A percentile compares a stretch with the other conserved stretches of the same genome.
Evolutionary conservation across 2,329 filamentous ascomycete species (phyloP).

Genomic region (Gyromitra esculenta): DNA sequence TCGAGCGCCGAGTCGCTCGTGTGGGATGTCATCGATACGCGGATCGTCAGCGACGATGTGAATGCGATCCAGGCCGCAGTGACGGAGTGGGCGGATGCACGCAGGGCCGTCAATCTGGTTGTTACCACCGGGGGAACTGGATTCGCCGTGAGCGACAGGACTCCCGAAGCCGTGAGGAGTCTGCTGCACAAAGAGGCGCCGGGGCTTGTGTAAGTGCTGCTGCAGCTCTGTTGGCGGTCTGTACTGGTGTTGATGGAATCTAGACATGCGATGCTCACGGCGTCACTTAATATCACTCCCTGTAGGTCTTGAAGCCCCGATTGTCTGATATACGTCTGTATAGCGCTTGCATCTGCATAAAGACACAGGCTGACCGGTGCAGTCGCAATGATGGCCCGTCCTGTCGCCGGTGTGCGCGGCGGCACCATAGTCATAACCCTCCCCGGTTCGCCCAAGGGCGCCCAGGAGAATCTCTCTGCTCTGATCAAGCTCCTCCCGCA

Average conservation of each 20-base stretch:
- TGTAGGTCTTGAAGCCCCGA: conserved; percentile 69
- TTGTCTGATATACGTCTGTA: neutral
- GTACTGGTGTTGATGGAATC: neutral
- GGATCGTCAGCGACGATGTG: conserved; percentile 82
- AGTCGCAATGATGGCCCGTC: conserved; percentile 97
- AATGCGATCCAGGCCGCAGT: conserved; percentile 79
- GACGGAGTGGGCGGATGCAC: conserved; percentile 75
- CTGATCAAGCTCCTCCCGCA: conserved; percentile 91
- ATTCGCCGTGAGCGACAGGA: conserved; percentile 84
- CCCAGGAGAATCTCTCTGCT: conserved; percentile 89
- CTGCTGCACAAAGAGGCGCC: conserved; percentile 86
- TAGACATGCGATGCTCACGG: conserved; percentile 88
- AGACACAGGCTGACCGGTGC: conserved; percentile 21
- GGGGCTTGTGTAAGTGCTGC: conserved; percentile 74
- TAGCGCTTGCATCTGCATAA: too few species aligned
- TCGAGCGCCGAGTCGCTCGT: conserved; percentile 27
- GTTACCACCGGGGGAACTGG: conserved; percentile 93
- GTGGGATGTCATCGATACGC: conserved; percentile 75
- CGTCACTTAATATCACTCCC: conserved; percentile 85
- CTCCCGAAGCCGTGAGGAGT: conserved; percentile 85
- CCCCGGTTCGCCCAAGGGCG: conserved; percentile 93
- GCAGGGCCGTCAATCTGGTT: conserved; percentile 74
- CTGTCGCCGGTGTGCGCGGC: conserved; percentile 86
- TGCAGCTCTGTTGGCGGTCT: neutral
- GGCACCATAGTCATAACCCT: conserved; percentile 85